A percentile compares a stretch with the other conserved stretches of the same genome.
phyloP scores from a whole-genome alignment of 2,329 filamentous ascomycete genomes.

The Juglanconis oblonga region DNA sequence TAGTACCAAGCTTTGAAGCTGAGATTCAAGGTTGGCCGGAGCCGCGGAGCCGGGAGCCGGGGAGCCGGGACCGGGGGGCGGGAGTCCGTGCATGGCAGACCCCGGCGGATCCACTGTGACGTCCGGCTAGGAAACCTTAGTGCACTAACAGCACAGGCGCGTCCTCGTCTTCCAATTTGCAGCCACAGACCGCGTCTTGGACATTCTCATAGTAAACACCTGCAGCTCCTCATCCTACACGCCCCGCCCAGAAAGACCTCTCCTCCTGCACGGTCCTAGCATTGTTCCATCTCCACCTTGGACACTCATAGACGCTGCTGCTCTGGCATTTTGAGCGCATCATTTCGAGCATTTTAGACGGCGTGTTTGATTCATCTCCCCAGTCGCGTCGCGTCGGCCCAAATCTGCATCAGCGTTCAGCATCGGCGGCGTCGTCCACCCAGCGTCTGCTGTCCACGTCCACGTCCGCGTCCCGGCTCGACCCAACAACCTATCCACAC shows the following conservation, averaged over 20 bases:
- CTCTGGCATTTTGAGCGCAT: slow-evolving; percentile 2
- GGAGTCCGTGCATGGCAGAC: neutral
- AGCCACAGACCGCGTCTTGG: slow-evolving; percentile 3
- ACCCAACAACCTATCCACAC: neutral
- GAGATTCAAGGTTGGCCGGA: neutral
- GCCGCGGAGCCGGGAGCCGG: neutral
- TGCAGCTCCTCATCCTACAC: neutral
- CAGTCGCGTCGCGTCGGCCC: slow-evolving; percentile 15
- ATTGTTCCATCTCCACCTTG: neutral
- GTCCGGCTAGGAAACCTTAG: neutral
- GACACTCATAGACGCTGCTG: neutral
- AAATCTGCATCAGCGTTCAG: slow-evolving; percentile 9
- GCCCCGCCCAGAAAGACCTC: neutral
- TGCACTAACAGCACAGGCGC: neutral
- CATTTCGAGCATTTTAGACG: slow-evolving; percentile 11
- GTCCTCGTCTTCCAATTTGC: neutral
- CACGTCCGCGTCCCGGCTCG: neutral
- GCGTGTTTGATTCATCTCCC: neutral
- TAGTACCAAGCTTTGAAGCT: too few relatives aligned
- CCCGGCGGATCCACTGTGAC: neutral
- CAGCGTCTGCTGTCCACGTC: neutral
- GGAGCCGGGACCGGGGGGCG: neutral
- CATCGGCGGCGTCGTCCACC: neutral
- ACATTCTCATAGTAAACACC: neutral
- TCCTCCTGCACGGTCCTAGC: neutral